Percentiles rank a stretch among this genome's conserved stretches.
Conservation (phyloP, 2,329 filamentous ascomycete genomes). For the Penicillium paneum region DNA sequence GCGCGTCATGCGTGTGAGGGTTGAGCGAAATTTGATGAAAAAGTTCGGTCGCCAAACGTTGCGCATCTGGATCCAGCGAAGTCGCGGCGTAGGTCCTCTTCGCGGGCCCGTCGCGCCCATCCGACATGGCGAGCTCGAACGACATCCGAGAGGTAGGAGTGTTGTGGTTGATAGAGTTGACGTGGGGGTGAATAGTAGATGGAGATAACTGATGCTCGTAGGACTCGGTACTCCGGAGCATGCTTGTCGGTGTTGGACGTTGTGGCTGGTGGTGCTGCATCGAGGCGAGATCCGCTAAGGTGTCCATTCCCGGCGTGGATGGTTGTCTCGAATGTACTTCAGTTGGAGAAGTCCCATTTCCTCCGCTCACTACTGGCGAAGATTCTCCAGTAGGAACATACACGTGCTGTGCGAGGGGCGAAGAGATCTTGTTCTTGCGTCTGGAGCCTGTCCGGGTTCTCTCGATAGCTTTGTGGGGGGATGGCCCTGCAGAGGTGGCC, state of each 20-base stretch:
- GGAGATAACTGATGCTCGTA: conserved; percentile 45
- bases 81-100: conserved; percentile 42
- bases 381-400: conserved; percentile 39
- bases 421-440: conserved; percentile 38
- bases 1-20: conserved; percentile 47
- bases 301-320: conserved; percentile 49
- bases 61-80: conserved; percentile 42
- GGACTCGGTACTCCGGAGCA: conserved; percentile 39
- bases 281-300: conserved; percentile 47
- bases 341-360: conserved; percentile 36
- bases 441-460: conserved; percentile 35
- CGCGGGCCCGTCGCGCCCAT: conserved; percentile 37
- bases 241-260: conserved; percentile 36
- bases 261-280: conserved; percentile 48
- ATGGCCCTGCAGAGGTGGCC: conserved; percentile 24
- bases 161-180: conserved; percentile 37
- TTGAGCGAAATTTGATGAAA: conserved; percentile 45
- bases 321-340: conserved; percentile 39
- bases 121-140: conserved; percentile 46
- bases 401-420: conserved; percentile 45
- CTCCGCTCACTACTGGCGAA: conserved; percentile 32
- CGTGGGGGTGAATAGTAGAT: conserved; percentile 41
- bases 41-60: conserved; percentile 41
- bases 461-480: conserved; percentile 38
- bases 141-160: conserved; percentile 43